Conservation (phyloP, 768 basidiomycete species). For the Boletus rufocinnamomeus region DNA sequence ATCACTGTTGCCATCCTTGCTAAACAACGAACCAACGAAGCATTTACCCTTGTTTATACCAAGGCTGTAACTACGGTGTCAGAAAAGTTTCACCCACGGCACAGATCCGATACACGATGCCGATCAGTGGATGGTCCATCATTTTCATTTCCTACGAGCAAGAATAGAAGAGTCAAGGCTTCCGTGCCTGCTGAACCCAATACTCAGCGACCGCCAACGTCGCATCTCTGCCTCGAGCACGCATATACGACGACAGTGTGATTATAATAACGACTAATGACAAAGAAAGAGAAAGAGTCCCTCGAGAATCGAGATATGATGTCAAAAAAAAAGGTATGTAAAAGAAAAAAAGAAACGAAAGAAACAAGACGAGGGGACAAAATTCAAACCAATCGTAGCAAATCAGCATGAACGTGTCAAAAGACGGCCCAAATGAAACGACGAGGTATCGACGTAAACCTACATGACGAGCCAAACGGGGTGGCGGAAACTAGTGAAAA, state of each 20-base stretch:
- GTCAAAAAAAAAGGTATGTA: not conserved
- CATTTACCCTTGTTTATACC: no score
- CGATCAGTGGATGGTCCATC: no score
- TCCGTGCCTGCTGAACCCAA: no score
- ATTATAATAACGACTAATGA: not conserved
- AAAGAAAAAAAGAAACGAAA: not conserved
- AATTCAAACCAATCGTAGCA: not conserved
- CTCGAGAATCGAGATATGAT: not conserved
- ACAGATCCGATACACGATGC: no score
- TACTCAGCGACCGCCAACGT: not conserved
- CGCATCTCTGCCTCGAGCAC: not conserved
- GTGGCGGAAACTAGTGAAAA: not conserved
- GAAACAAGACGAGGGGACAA: not conserved
- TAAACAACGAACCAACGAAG: no score
- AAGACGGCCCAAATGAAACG: not conserved
- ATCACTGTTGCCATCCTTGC: no score
- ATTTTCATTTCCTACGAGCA: no score
- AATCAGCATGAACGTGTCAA: not conserved
- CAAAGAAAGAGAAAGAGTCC: not conserved
- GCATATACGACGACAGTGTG: not conserved
- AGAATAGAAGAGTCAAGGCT: no score
- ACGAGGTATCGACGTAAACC: not conserved
- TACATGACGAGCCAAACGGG: not conserved
- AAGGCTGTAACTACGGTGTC: no score
- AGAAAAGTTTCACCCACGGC: no score